phyloP scores from a whole-genome alignment of 176 grass and related monocot species.

The Hordeum vulgare region MorexV3_pseudomolecules_assembly NC_058519.1:640321321-640321820 shows the following conservation, averaged over 20 bases:
- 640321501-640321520: background rate
- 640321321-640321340: too few relatives aligned
- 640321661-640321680: constrained; percentile 80
- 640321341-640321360: too few relatives aligned
- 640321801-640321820: too few relatives aligned
- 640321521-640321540: background rate
- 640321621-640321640: background rate
- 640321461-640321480: too few relatives aligned
- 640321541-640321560: background rate
- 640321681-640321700: constrained; percentile 64
- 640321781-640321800: too few relatives aligned
- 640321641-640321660: background rate
- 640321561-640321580: background rate
- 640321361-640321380: too few relatives aligned
- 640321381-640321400: too few relatives aligned
- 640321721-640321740: constrained; percentile 59
- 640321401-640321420: too few relatives aligned
- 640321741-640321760: too few relatives aligned
- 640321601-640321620: background rate
- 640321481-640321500: background rate
- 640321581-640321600: background rate
- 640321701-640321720: constrained; percentile 79
- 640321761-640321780: too few relatives aligned
- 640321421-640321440: too few relatives aligned
- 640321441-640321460: too few relatives aligned